Evolutionary conservation across 257 asterid species (phyloP), one percentile per base, ranked within the genome.

Genomic region (Solanum medicagineum): DNA sequence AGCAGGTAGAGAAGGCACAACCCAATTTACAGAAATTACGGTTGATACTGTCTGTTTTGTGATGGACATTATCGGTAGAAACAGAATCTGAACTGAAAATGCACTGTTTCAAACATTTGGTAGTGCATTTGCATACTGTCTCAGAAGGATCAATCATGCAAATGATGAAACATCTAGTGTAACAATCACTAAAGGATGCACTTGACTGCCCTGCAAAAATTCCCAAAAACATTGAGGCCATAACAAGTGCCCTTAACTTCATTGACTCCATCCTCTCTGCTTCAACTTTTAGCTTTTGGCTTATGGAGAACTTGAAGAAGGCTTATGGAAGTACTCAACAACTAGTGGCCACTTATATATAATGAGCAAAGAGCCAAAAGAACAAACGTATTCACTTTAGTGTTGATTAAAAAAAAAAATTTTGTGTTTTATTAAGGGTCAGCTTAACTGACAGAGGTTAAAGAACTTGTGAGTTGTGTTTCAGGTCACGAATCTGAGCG

Each of bases 71-170:
- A 79, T 79, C 53, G 1, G 92, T 83, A 81, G 87, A 89, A 24
- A 86, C 86, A 36, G 42, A 55, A 69, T 53, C 86, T 0, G 86
- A 89, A 60, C 70, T 84, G 40, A 96, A 96, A 89, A 96, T 94
- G 93, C 99, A 96, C 5, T 93, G 91, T 87, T 93, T 96, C 86
- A 96, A 87, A 92, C 99, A 96, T 59, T 88, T 91, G 19, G 98
- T 94, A 62, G 98, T 91, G 95, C 99, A 96, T 49, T 94, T 87
- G 53, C 99, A 96, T 1, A 96, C 97, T 8, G 94, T 93, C 84
- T 93, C 90, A 8, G 97, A 36, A 80, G 99, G 99, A 22, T 93
- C 97, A 68, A 96, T 94, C 96, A 96, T 92, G 87, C 99, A 96
- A 84, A 93, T 91, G 9, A 96, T 22, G 49, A 94, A 96, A 89